phyloP scores from a whole-genome alignment of 495 filamentous ascomycete species.

The Friedmanniomyces endolithicus region DNA sequence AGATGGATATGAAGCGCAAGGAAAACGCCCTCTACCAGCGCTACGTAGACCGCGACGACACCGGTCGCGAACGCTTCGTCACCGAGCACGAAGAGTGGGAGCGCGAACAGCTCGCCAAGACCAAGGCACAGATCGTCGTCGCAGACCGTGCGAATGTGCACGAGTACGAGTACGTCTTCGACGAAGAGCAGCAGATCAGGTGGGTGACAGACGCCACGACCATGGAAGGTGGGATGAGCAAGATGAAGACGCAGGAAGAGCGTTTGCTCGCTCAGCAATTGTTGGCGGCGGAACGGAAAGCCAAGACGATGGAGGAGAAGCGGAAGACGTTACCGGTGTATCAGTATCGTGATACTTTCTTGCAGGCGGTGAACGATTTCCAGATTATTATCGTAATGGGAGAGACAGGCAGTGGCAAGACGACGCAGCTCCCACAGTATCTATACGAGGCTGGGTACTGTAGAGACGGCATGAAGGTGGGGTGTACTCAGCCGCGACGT shows the following conservation, averaged over 20 bases:
- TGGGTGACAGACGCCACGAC: conserved; percentile 62
- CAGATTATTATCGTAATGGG: conserved; percentile 31
- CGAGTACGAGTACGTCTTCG: conserved; percentile 90
- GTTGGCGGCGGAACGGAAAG: conserved; percentile 76
- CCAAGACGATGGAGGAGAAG: conserved; percentile 75
- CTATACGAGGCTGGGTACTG: conserved; percentile 32
- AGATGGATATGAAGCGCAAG: conserved; percentile 81
- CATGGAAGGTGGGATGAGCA: conserved; percentile 49
- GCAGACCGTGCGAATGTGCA: conserved; percentile 67
- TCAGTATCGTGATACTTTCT: conserved; percentile 44
- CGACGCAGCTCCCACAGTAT: conserved; percentile 33
- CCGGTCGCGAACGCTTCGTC: conserved; percentile 76
- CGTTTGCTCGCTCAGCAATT: conserved; percentile 63
- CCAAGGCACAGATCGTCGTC: conserved; percentile 70
- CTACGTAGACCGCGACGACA: conserved; percentile 79
- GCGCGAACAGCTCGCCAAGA: conserved; percentile 76
- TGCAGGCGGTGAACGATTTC: conserved; percentile 28
- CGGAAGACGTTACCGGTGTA: conserved; percentile 86
- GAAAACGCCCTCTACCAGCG: conserved; percentile 82
- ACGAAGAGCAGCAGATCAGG: conserved; percentile 75
- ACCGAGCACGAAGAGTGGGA: conserved; percentile 98
- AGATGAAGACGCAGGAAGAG: conserved; percentile 66
- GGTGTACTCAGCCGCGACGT: conserved; percentile 80
- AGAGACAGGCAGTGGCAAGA: conserved; percentile 33
- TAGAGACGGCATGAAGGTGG: conserved; percentile 48